phyloP scores from a whole-genome alignment of 371 early-diverging fungal species.

The Mortierella polycephala region DNA sequence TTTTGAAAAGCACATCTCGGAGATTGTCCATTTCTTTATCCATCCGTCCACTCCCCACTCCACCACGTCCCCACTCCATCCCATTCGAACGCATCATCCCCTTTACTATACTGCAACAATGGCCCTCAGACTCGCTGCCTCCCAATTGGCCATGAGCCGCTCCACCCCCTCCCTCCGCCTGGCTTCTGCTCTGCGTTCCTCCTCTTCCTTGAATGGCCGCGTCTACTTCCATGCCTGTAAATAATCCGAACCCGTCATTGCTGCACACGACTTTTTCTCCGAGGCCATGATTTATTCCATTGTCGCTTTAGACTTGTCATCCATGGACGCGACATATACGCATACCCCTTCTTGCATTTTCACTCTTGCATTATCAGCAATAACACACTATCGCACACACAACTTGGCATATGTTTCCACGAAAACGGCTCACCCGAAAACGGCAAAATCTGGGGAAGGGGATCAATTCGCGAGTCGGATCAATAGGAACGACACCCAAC shows the following conservation, averaged over 20 bases:
- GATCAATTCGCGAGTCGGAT: neutral
- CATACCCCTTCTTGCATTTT: too few relatives aligned
- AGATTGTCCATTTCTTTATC: neutral
- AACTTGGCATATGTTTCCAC: constrained; percentile 1
- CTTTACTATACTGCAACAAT: constrained; percentile 11
- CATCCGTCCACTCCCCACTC: constrained; percentile 4
- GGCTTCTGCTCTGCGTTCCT: constrained; percentile 43
- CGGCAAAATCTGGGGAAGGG: constrained; percentile 35
- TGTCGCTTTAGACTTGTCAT: neutral
- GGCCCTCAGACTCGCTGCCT: constrained; percentile 48
- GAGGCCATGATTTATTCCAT: neutral
- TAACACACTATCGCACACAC: neutral
- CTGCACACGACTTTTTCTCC: too few relatives aligned
- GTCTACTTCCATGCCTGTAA: constrained; percentile 53
- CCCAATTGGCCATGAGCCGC: constrained; percentile 42
- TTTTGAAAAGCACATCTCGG: neutral
- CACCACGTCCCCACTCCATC: constrained; percentile 20
- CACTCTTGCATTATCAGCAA: neutral
- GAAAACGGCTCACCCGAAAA: constrained; percentile 9
- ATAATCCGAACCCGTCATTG: neutral
- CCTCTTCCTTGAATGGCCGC: constrained; percentile 41
- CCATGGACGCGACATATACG: neutral
- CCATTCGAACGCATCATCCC: neutral
- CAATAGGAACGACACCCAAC: too few relatives aligned
- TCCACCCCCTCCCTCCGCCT: constrained; percentile 36